A percentile compares a stretch with the other conserved stretches of the same genome.
Conservation (phyloP, 176 grass and related monocot species). For the Oryza meridionalis region DNA sequence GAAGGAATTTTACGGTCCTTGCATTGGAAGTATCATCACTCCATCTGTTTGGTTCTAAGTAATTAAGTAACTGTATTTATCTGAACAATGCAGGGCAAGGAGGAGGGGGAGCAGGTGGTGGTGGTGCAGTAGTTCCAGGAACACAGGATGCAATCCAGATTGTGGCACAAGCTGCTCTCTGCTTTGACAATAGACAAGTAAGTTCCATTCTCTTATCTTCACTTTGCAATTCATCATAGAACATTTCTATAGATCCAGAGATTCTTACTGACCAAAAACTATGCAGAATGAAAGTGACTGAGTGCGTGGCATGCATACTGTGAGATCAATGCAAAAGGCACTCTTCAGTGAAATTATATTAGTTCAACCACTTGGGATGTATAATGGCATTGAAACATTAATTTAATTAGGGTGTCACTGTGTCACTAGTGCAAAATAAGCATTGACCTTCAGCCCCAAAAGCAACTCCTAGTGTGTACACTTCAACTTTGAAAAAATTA, state of each 20-base stretch:
- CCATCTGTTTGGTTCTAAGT: background rate
- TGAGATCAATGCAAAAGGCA: background rate
- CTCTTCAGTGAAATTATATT: background rate
- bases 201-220: slow-evolving; percentile 1
- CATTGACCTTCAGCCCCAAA: background rate
- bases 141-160: slow-evolving; percentile 79
- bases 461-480: background rate
- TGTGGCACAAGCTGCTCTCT: slow-evolving; percentile 79
- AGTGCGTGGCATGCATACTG: background rate
- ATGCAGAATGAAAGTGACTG: background rate
- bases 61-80: background rate
- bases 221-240: background rate
- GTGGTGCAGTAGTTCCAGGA: slow-evolving; percentile 37
- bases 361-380: background rate
- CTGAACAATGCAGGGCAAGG: slow-evolving; percentile 54
- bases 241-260: background rate
- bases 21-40: background rate
- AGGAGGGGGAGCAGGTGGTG: slow-evolving; percentile 39
- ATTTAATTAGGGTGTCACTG: background rate
- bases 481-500: background rate
- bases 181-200: slow-evolving; percentile 61
- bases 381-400: background rate
- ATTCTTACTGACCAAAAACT: background rate
- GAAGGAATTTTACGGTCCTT: background rate
- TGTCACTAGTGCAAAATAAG: background rate